Percentiles rank a stretch among this genome's conserved stretches.
These are phyloP conservation scores for Xylaria bambusicola DNA, from an alignment of 495 filamentous ascomycete genomes.

Conservation along the genomic window DNA sequence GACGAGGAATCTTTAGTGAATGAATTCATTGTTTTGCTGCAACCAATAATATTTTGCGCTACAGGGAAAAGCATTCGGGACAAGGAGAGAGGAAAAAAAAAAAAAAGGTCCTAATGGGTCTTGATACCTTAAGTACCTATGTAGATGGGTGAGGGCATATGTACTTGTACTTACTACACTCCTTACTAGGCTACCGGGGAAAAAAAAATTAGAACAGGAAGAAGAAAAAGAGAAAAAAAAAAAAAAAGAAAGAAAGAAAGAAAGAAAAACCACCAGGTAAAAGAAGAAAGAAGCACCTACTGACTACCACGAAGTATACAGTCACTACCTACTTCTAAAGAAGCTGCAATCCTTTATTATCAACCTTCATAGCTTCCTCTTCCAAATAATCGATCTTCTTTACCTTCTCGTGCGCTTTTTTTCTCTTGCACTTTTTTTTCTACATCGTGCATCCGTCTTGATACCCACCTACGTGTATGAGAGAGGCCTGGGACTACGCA, in stretches of 20 bases:
- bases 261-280: not conserved
- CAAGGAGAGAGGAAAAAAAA: not conserved
- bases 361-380: not conserved
- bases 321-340: not conserved
- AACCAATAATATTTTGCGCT: not conserved
- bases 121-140: too few species aligned
- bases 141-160: too few species aligned
- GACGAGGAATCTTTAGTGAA: too few species aligned
- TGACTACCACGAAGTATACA: not conserved
- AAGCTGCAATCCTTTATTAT: not conserved
- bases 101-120: not conserved
- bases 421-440: not conserved
- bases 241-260: not conserved
- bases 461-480: too few species aligned
- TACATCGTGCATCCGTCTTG: not conserved
- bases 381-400: constrained; percentile 8
- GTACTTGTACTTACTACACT: too few species aligned
- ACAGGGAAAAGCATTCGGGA: not conserved
- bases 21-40: not conserved
- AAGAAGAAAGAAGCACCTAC: not conserved
- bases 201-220: constrained; percentile 4
- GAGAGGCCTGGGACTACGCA: too few species aligned
- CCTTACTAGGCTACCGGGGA: constrained; percentile 1
- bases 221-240: not conserved
- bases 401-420: not conserved